Base-by-base conservation (phyloP, 371 early-diverging fungal genomes). In the Umbelopsis sp. region DNA sequence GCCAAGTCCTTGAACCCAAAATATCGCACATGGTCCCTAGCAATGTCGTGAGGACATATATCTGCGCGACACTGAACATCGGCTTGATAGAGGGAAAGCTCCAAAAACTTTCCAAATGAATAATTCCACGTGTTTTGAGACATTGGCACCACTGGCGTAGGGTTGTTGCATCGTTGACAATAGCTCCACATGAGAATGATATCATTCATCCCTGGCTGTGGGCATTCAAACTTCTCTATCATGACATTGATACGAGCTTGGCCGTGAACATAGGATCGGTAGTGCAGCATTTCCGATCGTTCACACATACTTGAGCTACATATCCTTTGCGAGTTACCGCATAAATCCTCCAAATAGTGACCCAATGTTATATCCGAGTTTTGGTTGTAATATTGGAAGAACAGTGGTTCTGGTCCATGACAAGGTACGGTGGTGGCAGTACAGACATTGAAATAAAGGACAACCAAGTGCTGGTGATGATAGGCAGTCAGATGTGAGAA, bases 61-160 rank as follows among this genome's bases (percentile, higher is more conserved):
- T 87, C 85, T 14, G 93, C 90, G 12, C 93, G 86, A 48, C 92
- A 90, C 38, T 71, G 80, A 1, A 93, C 70, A n/a, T 82, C 81
- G 16, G 80, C 80, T 68, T 91, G 91, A 78, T 98, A 97, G 37
- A 96, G 91, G 3, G 91, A 86, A 0, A 95, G 81, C 77, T 99
- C 99, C 20, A 99, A 76, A 72, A 93, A 99, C 80, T 98, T 98
- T 45, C 98, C 99, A 83, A 97, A 96, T 9, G 98, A 97, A 69
- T 93, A 95, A 65, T 92, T 92, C 93, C 94, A 95, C 14, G 96
- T 89, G 63, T 94, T 94, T 44, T 93, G 93, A 0, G 96, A 92
- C 89, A 99, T 92, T 18, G 88, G 89, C 1, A 89, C 80, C 1
- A 87, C 87, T 0, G 92, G 94, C 0, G 96, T 95, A 2, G 80